phyloP scores from a whole-genome alignment of 805 yeast species.

The Tetrapisispora fleetii region DNA sequence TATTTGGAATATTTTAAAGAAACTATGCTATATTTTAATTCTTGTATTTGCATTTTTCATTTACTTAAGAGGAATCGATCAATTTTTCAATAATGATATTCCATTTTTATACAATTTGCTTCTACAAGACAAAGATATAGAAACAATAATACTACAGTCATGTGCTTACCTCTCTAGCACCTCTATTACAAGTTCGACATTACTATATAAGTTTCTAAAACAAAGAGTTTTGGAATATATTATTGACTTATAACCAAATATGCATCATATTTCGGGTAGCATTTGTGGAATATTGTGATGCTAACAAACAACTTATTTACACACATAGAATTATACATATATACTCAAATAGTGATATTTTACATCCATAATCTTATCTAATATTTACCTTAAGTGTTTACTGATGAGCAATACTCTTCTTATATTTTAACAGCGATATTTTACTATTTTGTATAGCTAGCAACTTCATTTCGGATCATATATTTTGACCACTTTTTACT shows the following conservation, averaged over 20 bases:
- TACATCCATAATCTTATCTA: too few species aligned
- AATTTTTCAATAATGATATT: constrained; percentile 14
- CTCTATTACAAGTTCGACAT: not conserved
- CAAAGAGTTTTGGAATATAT: not conserved
- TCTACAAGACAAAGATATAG: constrained; percentile 3
- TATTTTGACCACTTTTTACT: not conserved
- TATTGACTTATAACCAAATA: not conserved
- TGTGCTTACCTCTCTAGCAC: constrained; percentile 2
- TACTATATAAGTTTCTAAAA: not conserved
- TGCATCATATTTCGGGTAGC: too few species aligned
- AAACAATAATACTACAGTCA: constrained; percentile 1
- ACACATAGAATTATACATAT: too few species aligned
- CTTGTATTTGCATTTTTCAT: constrained; percentile 17
- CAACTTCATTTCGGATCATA: not conserved
- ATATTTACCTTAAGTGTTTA: too few species aligned
- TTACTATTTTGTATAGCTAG: not conserved
- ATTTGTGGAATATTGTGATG: not conserved
- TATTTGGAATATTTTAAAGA: constrained; percentile 22
- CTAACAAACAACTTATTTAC: too few species aligned
- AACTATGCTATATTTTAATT: constrained; percentile 12
- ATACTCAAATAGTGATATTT: too few species aligned
- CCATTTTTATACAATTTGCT: constrained; percentile 8
- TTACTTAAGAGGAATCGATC: constrained; percentile 28
- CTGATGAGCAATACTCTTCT: too few species aligned
- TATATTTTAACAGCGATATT: not conserved